These are phyloP conservation scores for Aaosphaeria arxii DNA, from an alignment of 2,329 filamentous ascomycete species.

Conservation along the genomic window DNA sequence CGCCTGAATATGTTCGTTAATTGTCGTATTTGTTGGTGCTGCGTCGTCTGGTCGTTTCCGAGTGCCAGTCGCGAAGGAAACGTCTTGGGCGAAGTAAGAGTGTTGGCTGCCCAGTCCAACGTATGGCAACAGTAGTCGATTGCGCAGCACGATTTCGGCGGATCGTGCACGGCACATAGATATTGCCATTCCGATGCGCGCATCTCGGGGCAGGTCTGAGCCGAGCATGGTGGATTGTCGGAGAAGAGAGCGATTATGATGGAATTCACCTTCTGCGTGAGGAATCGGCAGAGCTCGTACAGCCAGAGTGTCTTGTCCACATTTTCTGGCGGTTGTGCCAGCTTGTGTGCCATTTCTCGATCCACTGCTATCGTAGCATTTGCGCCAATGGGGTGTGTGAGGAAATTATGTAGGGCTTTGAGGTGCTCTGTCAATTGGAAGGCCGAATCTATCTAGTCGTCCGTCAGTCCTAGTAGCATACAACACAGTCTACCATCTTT, in stretches of 20 bases:
- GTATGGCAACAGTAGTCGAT: conserved; percentile 99
- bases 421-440: conserved; percentile 98
- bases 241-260: conserved; percentile 91
- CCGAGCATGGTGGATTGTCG: conserved; percentile 84
- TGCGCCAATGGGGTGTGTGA: conserved; percentile 60
- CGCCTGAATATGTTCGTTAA: conserved; percentile 93
- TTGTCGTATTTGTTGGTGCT: conserved; percentile 66
- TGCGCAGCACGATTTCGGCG: conserved; percentile 93
- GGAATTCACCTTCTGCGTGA: conserved; percentile 90
- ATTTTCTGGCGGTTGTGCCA: conserved; percentile 76
- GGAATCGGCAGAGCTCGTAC: conserved; percentile 94
- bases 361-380: conserved; percentile 68
- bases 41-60: conserved; percentile 41
- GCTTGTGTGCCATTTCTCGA: conserved; percentile 68
- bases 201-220: conserved; percentile 93
- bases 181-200: conserved; percentile 99
- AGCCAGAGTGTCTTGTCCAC: conserved; percentile 91
- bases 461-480: background rate
- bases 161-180: conserved; percentile 93
- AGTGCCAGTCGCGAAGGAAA: conserved; percentile 81
- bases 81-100: conserved; percentile 89
- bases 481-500: background rate
- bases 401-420: conserved; percentile 82
- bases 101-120: conserved; percentile 94
- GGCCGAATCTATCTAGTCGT: conserved; percentile 79